Evolutionary conservation across 1,139 yeast species (phyloP), one percentile per base, ranked within the genome.

Genomic region (Zygotorulaspora mrakii): DNA sequence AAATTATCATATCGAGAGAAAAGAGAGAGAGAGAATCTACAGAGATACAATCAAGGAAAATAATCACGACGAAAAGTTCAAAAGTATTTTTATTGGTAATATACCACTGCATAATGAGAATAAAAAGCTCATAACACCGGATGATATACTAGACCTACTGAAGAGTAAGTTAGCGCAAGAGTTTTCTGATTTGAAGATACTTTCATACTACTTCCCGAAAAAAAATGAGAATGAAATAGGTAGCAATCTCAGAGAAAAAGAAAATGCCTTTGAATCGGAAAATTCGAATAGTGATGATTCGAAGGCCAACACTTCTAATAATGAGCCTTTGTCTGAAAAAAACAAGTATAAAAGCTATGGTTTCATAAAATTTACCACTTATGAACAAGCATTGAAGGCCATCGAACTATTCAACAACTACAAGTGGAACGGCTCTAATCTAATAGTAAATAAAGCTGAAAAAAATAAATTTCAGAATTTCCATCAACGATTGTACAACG

Each of bases 1-100:
- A 26, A 74, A 74, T 48, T 74, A 71, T 48, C 79, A 74, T 48
- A 69, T 74, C 26, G 74, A 76, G 21, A 71, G 75, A 48, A 69
- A 68, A 46, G 78, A 73, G 45, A 61, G 79, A 46, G 43, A 75
- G 66, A 45, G 61, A 17, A 42, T 55, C 4, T 58, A 56, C 31
- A 49, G 54, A 47, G 52, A 49, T 16, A 60, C 57, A 27, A 36
- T 52, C 8, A 57, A 54, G 35, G 60, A 54, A 33, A 55, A 46
- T 30, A 48, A 47, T 20, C 51, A 49, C 23, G 59, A 53, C 29
- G 52, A 48, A 13, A 47, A 49, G 17, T 60, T 57, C 35, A 58
- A 48, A 36, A 61, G 63, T 16, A 49, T 61, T 2, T 61, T 58
- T 29, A 53, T 61, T 29, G 64, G 64, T 2, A 59, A 59, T 39